A percentile compares a stretch with the other conserved stretches of the same genome.
phyloP scores from a whole-genome alignment of 352 stramenopile species.

The Pythium chondricola region DNA sequence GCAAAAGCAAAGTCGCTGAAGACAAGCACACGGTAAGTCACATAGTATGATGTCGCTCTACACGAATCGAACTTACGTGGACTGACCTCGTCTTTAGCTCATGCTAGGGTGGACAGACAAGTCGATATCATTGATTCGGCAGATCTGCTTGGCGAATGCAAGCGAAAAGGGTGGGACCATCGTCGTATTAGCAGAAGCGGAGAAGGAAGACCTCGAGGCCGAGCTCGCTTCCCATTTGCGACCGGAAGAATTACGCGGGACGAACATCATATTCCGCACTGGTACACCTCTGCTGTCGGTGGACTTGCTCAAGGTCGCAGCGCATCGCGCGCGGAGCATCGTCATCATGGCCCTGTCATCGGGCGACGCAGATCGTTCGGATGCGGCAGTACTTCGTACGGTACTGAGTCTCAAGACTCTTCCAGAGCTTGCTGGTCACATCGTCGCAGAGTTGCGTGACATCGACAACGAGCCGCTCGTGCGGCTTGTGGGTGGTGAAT shows the following conservation, averaged over 20 bases:
- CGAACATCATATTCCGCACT: conserved; percentile 73
- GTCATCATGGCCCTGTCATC: conserved; percentile 75
- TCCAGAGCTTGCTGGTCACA: conserved; percentile 57
- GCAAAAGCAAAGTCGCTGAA: conserved; percentile 77
- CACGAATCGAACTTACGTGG: not conserved
- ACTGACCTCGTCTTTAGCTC: too few species aligned
- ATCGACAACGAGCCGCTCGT: conserved; percentile 85
- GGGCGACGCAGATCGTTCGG: conserved; percentile 75
- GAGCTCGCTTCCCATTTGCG: conserved; percentile 56
- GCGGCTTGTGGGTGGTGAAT: conserved; percentile 63
- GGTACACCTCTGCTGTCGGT: conserved; percentile 75
- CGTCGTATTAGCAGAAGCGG: conserved; percentile 65
- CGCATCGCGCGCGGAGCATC: conserved; percentile 65
- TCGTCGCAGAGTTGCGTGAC: conserved; percentile 84
- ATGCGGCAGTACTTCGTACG: conserved; percentile 68
- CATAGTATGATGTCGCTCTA: not conserved
- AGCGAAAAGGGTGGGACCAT: conserved; percentile 79
- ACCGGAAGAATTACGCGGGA: conserved; percentile 55
- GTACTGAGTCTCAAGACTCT: conserved; percentile 79
- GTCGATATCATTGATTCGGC: conserved; percentile 74
- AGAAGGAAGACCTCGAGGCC: conserved; percentile 77
- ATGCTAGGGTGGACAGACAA: conserved; percentile 88
- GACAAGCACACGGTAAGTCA: conserved; percentile 61
- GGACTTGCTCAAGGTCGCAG: conserved; percentile 77
- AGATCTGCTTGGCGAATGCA: conserved; percentile 84